Percentiles rank a stretch among this genome's conserved stretches.
phyloP scores from a whole-genome alignment of 1,139 yeast species.

The Zygoascus hellenicus region DNA sequence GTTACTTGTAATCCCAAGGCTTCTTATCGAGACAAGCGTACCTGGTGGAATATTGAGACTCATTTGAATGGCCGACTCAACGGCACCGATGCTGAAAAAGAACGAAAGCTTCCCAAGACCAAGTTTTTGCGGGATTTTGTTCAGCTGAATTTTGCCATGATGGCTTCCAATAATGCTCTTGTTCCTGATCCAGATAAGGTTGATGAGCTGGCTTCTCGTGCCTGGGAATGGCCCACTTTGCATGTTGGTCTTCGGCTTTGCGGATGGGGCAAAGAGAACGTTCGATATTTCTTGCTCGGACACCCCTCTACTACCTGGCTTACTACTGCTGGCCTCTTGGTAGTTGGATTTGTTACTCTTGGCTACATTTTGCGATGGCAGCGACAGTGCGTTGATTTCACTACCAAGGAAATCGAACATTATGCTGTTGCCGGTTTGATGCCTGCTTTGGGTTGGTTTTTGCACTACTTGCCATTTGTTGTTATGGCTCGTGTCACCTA shows the following conservation, averaged over 20 bases:
- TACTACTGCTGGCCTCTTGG: conserved; percentile 64
- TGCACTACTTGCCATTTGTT: conserved; percentile 85
- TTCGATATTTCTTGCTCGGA: conserved; percentile 84
- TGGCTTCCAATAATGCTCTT: conserved; percentile 96
- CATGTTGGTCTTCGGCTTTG: conserved; percentile 91
- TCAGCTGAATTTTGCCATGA: conserved; percentile 93
- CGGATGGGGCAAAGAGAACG: conserved; percentile 80
- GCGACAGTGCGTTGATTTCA: conserved; percentile 77
- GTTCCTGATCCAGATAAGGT: conserved; percentile 88
- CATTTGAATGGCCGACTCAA: conserved; percentile 75
- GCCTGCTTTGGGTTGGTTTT: conserved; percentile 90
- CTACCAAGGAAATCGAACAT: conserved; percentile 34
- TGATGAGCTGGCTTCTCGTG: conserved; percentile 84
- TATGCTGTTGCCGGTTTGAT: conserved; percentile 80
- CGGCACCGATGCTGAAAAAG: conserved; percentile 41
- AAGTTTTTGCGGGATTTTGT: conserved; percentile 83
- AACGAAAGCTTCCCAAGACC: conserved; percentile 75
- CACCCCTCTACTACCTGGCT: conserved; percentile 95
- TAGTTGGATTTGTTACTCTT: conserved; percentile 52
- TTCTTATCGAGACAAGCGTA: conserved; percentile 78
- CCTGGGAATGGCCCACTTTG: conserved; percentile 99
- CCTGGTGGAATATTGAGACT: conserved; percentile 97
- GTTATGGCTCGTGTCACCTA: conserved; percentile 97
- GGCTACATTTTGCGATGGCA: conserved; percentile 82
- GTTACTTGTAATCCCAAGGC: conserved; percentile 78